Conservation (phyloP, 2,329 filamentous ascomycete genomes). For the Penicillium sp. region DNA sequence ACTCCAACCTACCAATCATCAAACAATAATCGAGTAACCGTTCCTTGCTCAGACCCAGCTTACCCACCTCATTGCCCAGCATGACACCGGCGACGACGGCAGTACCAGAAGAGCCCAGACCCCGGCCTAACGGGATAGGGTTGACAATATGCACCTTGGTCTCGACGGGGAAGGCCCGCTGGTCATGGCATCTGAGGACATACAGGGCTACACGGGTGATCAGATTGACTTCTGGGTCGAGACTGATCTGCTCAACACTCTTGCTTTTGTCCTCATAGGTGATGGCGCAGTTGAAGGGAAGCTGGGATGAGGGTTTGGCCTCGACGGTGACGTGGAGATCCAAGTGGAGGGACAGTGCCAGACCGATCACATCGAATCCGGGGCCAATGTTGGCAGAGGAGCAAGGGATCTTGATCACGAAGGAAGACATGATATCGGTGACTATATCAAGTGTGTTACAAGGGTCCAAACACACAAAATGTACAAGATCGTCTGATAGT, state of each 20-base stretch:
- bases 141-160: slow-evolving; percentile 95
- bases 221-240: slow-evolving; percentile 84
- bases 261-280: slow-evolving; percentile 84
- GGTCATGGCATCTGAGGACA: slow-evolving; percentile 86
- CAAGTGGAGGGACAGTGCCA: slow-evolving; percentile 90
- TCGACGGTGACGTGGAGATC: slow-evolving; percentile 81
- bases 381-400: slow-evolving; percentile 97
- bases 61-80: slow-evolving; percentile 83
- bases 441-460: background rate
- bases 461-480: background rate
- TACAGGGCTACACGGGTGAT: slow-evolving; percentile 94
- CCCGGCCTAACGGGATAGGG: slow-evolving; percentile 87
- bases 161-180: slow-evolving; percentile 77
- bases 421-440: slow-evolving; percentile 44
- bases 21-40: slow-evolving; percentile 92
- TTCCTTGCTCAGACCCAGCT: slow-evolving; percentile 72
- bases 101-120: slow-evolving; percentile 91
- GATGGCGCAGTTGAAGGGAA: slow-evolving; percentile 68
- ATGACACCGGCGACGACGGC: slow-evolving; percentile 95
- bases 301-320: slow-evolving; percentile 44
- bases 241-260: slow-evolving; percentile 69
- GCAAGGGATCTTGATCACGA: slow-evolving; percentile 78
- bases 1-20: slow-evolving; percentile 74
- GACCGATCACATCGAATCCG: slow-evolving; percentile 93
- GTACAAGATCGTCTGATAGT: background rate